Evolutionary conservation across 164 flowering plant genomes (phyloP), one percentile per base, ranked within the genome.

Genomic region (Paratinospora sagittata): DNA sequence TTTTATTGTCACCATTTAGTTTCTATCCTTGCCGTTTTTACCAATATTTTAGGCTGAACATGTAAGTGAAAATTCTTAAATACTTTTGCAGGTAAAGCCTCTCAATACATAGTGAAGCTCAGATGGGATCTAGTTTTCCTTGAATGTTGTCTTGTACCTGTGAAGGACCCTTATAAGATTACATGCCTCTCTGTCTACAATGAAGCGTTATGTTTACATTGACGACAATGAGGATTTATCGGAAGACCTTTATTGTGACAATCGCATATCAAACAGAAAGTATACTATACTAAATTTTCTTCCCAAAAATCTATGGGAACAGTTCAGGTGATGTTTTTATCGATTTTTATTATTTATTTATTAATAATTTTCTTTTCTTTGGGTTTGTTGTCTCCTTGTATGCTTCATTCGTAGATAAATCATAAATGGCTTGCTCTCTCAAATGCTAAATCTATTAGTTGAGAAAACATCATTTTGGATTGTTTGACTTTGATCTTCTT

Each of bases 231-330:
- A 86, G 61, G n/a, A n/a, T n/a, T 75, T 82, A 52, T 78, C 90
- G 7, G 81, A 82, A 26, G 87, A 87, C 72, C 79, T 84, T 63
- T 90, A 84, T 74, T 86, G 91, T 76, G 97, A 87, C 78, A 95
- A 95, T 74, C 90, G 97, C 26, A 80, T 95, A 71, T 95, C 98
- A 47, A 95, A 95, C 78, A 82, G 90, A 64, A 95, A 95, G 74
- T 95, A 95, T 73, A 95, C 93, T 21, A n/a, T 92, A 62, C 72
- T 86, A 78, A 95, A 95, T 78, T 95, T 95, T 73, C 85, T 95
- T 17, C 98, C 98, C 0, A 95, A 95, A 72, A 95, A 95, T 72
- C 79, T 95, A 78, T 90, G 90, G 96, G 98, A 95, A 75, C 98
- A 95, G 74, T 95, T 95, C 93, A 92, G 98, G 98, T 95, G 72